These are phyloP conservation scores for Paraurostyla sp. DNA, from an alignment of 73 alveolate genomes.

Conservation along the genomic window DNA sequence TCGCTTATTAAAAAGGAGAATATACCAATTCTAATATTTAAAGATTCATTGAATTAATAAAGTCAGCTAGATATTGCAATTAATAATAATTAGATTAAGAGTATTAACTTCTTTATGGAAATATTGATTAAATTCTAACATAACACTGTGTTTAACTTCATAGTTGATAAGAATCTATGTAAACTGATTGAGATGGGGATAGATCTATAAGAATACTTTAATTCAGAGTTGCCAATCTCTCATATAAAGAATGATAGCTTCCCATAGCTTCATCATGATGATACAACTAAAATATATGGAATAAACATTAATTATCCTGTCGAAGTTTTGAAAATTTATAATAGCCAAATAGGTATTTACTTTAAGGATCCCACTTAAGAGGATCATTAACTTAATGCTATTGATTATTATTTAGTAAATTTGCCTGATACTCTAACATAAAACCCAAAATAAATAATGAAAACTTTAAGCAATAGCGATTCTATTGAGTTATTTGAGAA, in stretches of 20 bases:
- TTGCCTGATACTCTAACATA: constrained; percentile 3
- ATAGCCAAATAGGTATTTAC: not conserved
- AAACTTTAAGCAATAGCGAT: not conserved
- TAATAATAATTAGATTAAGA: not conserved
- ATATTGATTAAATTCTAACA: not conserved
- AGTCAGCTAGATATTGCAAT: constrained; percentile 6
- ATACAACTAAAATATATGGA: not conserved
- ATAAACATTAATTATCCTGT: not conserved
- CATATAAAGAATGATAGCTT: not conserved
- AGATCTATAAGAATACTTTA: not conserved
- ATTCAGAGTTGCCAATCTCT: not conserved
- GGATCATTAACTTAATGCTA: not conserved
- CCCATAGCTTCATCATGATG: not conserved
- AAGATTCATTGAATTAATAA: not conserved
- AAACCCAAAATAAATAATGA: not conserved
- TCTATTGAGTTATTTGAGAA: not conserved
- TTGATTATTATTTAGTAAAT: not conserved
- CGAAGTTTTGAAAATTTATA: not conserved
- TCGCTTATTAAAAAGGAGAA: not conserved
- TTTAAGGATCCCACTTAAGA: not conserved
- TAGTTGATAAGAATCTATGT: constrained; percentile 8
- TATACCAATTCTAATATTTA: not conserved
- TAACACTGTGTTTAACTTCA: not conserved
- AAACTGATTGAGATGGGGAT: not conserved
- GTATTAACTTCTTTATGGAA: not conserved